Conservation (phyloP, 805 yeast species). For the Cyberlindnera mississippiensis region DNA sequence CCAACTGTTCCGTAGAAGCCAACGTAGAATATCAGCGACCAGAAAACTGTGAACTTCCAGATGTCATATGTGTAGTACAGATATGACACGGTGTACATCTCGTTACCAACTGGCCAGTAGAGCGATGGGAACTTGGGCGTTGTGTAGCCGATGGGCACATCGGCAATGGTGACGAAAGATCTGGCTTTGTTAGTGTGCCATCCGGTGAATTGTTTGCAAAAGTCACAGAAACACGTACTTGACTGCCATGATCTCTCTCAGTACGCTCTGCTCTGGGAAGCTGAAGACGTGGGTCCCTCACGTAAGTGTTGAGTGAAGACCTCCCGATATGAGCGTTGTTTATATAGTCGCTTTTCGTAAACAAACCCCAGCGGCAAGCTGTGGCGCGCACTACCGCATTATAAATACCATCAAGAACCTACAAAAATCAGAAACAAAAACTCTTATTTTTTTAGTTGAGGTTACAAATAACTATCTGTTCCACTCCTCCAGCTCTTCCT, state of each 20-base stretch:
- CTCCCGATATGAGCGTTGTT: no score
- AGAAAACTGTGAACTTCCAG: slow-evolving; percentile 76
- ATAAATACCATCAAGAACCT: no score
- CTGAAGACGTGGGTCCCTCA: no score
- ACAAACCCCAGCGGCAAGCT: no score
- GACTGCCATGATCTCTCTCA: not conserved
- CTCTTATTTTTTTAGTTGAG: no score
- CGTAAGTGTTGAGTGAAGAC: no score
- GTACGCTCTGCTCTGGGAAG: no score
- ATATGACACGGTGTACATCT: slow-evolving; percentile 40
- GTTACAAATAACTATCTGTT: slow-evolving; percentile 17
- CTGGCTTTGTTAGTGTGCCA: slow-evolving; percentile 3
- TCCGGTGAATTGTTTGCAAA: not conserved
- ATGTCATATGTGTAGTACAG: slow-evolving; percentile 69
- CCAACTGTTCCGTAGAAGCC: slow-evolving; percentile 67
- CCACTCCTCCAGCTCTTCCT: slow-evolving; percentile 33
- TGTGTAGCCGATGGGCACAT: slow-evolving; percentile 76
- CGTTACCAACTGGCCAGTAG: slow-evolving; percentile 57
- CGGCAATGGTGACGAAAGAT: slow-evolving; percentile 41
- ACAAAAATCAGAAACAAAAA: no score
- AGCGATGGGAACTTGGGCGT: slow-evolving; percentile 81
- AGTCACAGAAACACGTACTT: not conserved
- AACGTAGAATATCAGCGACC: slow-evolving; percentile 71
- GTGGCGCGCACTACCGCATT: no score
- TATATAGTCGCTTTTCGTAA: no score